Conservation (phyloP, 768 basidiomycete genomes). For the Amanita inopinata region DNA sequence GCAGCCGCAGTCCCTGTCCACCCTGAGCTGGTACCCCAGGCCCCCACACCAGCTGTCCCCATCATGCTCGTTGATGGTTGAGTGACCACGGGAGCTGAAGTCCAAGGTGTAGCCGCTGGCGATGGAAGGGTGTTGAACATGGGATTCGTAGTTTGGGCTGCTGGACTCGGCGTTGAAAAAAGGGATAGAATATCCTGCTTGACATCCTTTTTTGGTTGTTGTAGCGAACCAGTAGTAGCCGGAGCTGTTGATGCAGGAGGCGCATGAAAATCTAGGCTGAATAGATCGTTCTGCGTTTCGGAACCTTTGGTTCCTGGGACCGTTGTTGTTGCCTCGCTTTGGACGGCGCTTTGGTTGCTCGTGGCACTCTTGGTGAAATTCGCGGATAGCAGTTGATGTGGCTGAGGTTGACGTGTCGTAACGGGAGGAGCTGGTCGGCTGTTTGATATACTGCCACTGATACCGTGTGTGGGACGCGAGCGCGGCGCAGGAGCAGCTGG, state of each 20-base stretch:
- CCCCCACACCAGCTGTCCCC: conserved; percentile 40
- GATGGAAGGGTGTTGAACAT: conserved; percentile 28
- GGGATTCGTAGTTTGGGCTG: conserved; percentile 21
- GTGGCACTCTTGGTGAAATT: conserved; percentile 19
- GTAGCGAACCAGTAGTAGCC: conserved; percentile 17
- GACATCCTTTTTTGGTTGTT: conserved; percentile 52
- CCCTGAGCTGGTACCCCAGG: conserved; percentile 61
- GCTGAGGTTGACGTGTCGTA: conserved; percentile 36
- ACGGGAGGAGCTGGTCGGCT: conserved; percentile 22
- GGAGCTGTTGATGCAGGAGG: conserved; percentile 28
- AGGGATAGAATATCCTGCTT: conserved; percentile 84
- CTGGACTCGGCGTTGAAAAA: conserved; percentile 43
- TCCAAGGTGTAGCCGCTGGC: conserved; percentile 22
- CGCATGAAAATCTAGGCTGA: conserved; percentile 79
- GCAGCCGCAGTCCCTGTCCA: conserved; percentile 35
- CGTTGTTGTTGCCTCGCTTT: not conserved
- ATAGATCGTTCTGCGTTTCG: conserved; percentile 49
- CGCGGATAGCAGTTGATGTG: conserved; percentile 47
- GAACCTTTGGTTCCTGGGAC: conserved; percentile 15
- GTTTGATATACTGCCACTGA: conserved; percentile 19
- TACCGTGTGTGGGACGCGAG: conserved; percentile 21
- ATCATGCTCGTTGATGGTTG: conserved; percentile 39
- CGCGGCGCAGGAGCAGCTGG: conserved; percentile 15
- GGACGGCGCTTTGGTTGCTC: conserved; percentile 11
- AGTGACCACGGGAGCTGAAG: conserved; percentile 13